Evolutionary conservation across 2,329 filamentous ascomycete genomes (phyloP).

Genomic region (Alternaria viburni): DNA sequence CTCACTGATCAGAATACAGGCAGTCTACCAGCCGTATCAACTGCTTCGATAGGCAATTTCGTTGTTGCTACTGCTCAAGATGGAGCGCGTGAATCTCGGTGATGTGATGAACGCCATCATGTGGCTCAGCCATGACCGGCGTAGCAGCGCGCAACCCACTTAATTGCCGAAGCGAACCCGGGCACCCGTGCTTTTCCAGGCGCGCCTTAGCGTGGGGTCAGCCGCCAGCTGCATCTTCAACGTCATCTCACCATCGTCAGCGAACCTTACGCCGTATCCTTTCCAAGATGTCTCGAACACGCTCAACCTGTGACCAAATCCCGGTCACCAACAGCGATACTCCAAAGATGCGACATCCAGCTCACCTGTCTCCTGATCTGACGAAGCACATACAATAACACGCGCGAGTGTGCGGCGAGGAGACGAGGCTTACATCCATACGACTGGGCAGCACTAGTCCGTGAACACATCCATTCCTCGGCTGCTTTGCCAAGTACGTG

Average conservation of each 20-base stretch:
- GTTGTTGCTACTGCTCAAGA: background rate
- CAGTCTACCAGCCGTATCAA: background rate
- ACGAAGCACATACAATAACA: background rate
- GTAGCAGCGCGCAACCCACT: background rate
- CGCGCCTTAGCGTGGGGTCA: background rate
- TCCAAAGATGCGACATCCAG: background rate
- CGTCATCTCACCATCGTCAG: background rate
- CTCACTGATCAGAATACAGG: background rate
- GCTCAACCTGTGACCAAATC: background rate
- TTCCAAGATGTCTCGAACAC: background rate
- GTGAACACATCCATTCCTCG: background rate
- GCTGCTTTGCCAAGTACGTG: background rate
- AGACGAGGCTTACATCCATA: background rate
- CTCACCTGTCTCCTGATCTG: background rate
- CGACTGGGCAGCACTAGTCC: background rate
- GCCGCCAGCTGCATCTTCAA: background rate
- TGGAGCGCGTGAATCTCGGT: background rate
- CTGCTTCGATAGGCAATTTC: background rate
- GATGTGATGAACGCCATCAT: background rate
- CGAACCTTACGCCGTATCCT: background rate
- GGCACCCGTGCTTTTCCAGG: background rate
- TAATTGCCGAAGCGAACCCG: background rate
- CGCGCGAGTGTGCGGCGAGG: background rate
- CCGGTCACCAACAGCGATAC: background rate
- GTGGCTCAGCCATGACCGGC: background rate